Conservation (phyloP, 768 basidiomycete genomes). For the Leucosporidium scottii region DNA sequence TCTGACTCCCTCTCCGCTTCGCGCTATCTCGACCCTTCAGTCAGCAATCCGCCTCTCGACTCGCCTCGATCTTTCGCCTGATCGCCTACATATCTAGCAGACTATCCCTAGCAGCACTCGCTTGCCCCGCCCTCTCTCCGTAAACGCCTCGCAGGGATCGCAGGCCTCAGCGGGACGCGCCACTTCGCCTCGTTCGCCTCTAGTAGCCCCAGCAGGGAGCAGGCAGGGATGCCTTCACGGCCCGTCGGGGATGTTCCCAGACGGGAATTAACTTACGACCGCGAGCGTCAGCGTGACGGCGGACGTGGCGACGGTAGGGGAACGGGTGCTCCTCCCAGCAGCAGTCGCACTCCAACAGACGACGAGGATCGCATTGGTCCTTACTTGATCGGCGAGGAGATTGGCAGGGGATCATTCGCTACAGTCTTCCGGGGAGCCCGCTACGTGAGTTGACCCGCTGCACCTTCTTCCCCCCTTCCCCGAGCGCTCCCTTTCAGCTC, state of each 20-base stretch:
- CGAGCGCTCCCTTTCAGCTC: not conserved
- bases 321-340: not conserved
- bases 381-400: slow-evolving; percentile 40
- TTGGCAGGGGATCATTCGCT: slow-evolving; percentile 5
- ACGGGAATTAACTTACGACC: not conserved
- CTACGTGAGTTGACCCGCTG: slow-evolving; percentile 9
- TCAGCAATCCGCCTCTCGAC: no score
- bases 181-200: no score
- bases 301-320: not conserved
- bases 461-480: not conserved
- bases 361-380: slow-evolving; percentile 35
- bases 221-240: no score
- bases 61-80: no score
- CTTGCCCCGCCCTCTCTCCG: no score
- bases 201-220: no score
- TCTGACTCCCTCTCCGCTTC: no score
- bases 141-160: no score
- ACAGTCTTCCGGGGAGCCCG: slow-evolving; percentile 16
- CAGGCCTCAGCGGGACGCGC: no score
- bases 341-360: slow-evolving; percentile 23
- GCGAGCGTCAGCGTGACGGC: slow-evolving; percentile 1
- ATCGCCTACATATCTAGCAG: no score
- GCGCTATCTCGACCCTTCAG: no score
- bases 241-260: not conserved
- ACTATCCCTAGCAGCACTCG: no score